phyloP scores from a whole-genome alignment of 2,329 filamentous ascomycete species.

The Fusarium veterinarium region DNA sequence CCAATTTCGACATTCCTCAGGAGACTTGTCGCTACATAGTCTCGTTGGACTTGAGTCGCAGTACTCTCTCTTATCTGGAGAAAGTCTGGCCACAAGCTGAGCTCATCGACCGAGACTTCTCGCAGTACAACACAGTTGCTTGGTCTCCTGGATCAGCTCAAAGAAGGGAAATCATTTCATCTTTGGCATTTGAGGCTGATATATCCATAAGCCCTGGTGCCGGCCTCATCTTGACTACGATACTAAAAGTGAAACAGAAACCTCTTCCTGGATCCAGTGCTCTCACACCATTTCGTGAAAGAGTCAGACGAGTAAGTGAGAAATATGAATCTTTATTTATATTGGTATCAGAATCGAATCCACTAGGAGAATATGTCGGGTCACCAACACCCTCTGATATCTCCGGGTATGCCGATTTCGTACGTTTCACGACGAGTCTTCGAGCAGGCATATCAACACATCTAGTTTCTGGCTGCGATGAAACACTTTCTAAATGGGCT shows the following conservation, averaged over 20 bases:
- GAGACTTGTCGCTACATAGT: constrained; percentile 58
- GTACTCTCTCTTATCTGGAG: constrained; percentile 63
- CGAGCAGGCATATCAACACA: constrained; percentile 53
- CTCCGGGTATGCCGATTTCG: constrained; percentile 61
- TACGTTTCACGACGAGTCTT: constrained; percentile 59
- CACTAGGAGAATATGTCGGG: constrained; percentile 54
- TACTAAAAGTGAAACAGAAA: constrained; percentile 78
- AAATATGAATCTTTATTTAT: constrained; percentile 77
- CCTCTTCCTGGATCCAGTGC: constrained; percentile 66
- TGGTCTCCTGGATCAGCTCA: constrained; percentile 48
- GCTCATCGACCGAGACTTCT: constrained; percentile 72
- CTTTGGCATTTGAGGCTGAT: constrained; percentile 72
- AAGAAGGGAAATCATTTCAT: constrained; percentile 47
- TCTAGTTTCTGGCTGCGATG: constrained; percentile 62
- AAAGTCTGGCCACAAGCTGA: constrained; percentile 59
- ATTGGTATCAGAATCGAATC: constrained; percentile 69
- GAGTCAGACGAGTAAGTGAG: constrained; percentile 62
- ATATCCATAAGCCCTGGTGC: constrained; percentile 75
- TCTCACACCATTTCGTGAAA: constrained; percentile 63
- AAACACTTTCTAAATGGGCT: constrained; percentile 66
- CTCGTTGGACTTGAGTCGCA: constrained; percentile 60
- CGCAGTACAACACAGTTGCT: constrained; percentile 49
- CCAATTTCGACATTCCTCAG: constrained; percentile 25
- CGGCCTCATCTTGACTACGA: constrained; percentile 76
- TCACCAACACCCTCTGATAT: constrained; percentile 56